Evolutionary conservation across 305 asterid species (phyloP), one percentile per base, ranked within the genome.

Genomic region (Rubia tinctorum): DNA sequence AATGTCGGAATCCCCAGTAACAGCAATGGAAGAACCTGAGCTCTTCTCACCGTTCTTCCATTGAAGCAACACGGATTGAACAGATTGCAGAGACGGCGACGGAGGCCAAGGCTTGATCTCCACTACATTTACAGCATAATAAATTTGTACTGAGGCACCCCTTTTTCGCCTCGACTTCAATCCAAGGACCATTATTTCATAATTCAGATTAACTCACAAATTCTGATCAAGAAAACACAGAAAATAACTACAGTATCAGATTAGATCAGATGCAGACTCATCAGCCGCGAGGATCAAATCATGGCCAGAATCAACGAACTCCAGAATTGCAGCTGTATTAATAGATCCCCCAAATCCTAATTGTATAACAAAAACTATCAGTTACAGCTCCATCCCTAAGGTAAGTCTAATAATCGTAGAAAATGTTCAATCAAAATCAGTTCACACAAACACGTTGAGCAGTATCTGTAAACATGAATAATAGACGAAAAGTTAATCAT

Each of bases 41-140:
- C 72, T 90, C 51, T 87, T 85, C 7, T 73, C 82, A 14, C 88
- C 88, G 66, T 89, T 86, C 81, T 88, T 90, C 97, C 97, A 94
- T 65, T 85, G 92, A 79, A 94, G 92, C 82, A 90, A 72, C 27
- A 91, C 90, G 0, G 96, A 88, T 64, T 87, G 95, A 68, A 90
- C 84, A 37, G 95, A 84, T 80, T 65, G 81, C 59, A 91, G 65
- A 70, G 97, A 77, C 67, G 88, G 88, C 4, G 95, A 90, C 61
- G 99, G 97, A 58, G 97, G 97, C 99, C 99, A 94, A 7, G 97
- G 97, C 76, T 84, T 90, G 49, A 94, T 87, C 77, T 90, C 92
- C 43, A 84, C 81, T 51, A 94, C 73, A 23, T 82, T 93, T 71
- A 94, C 74, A 2, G 82, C 73, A 78, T 86, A 91, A 37, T 88